Conservation (phyloP, 768 basidiomycete species). For the Mycena chlorophos region DNA sequence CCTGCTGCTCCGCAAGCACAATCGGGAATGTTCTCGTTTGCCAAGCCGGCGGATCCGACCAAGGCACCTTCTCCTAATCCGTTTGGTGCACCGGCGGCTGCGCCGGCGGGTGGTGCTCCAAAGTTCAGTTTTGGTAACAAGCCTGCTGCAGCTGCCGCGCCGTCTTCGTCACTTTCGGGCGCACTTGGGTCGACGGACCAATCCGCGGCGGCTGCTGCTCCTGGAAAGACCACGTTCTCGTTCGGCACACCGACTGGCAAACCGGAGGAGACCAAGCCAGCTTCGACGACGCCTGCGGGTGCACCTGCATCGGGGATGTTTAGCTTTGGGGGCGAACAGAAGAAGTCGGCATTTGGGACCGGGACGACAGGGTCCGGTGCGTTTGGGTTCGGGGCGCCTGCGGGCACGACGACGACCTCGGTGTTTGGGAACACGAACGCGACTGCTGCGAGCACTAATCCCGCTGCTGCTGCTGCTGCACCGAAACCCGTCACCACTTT, state of each 20-base stretch:
- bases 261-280: neutral
- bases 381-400: too few species aligned
- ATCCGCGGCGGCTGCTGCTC: neutral
- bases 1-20: conserved; percentile 7
- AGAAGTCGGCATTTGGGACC: neutral
- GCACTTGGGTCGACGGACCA: conserved; percentile 2
- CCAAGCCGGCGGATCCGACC: conserved; percentile 4
- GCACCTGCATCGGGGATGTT: conserved; percentile 1
- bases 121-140: too few species aligned
- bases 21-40: neutral
- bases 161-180: conserved; percentile 13
- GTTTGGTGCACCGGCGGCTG: conserved; percentile 5
- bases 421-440: too few species aligned
- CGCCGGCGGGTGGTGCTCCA: too few species aligned
- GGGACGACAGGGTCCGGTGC: neutral
- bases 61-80: conserved; percentile 25
- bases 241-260: conserved; percentile 17
- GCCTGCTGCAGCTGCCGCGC: conserved; percentile 15
- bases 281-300: conserved; percentile 2
- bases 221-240: conserved; percentile 14
- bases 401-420: too few species aligned
- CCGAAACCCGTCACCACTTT: too few species aligned
- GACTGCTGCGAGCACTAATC: too few species aligned
- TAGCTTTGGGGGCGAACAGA: neutral
- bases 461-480: too few species aligned